phyloP scores from a whole-genome alignment of 2,329 filamentous ascomycete species.

The Pestalotiopsis sp. region DNA sequence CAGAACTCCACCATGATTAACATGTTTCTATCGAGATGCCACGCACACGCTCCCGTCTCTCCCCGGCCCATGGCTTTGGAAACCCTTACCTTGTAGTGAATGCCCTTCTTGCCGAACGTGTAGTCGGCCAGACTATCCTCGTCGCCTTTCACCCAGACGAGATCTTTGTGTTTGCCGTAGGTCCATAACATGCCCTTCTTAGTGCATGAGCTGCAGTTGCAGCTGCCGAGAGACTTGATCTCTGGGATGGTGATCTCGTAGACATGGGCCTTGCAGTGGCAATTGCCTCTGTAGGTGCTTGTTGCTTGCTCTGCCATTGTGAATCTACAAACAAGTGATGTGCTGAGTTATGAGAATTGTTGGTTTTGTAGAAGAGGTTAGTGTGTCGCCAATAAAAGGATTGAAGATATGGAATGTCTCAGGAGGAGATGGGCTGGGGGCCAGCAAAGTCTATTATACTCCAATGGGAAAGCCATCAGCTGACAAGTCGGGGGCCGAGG shows the following conservation, averaged over 20 bases:
- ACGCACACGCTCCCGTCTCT: not conserved
- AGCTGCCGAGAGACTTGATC: conserved; percentile 57
- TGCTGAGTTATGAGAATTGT: not conserved
- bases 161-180: conserved; percentile 30
- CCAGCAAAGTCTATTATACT: too few relatives aligned
- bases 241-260: conserved; percentile 58
- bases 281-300: conserved; percentile 57
- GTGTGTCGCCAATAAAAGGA: not conserved
- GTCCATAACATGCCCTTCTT: conserved; percentile 48
- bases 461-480: too few relatives aligned
- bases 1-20: not conserved
- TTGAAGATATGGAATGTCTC: not conserved
- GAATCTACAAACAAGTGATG: not conserved
- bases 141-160: conserved; percentile 51
- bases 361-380: not conserved
- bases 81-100: conserved; percentile 43
- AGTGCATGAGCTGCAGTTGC: conserved; percentile 70
- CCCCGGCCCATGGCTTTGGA: too few relatives aligned
- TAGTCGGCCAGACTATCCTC: conserved; percentile 45
- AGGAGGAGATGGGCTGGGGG: not conserved
- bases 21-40: not conserved
- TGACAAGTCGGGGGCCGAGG: not conserved
- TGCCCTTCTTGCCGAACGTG: conserved; percentile 40
- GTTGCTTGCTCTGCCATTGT: conserved; percentile 9
- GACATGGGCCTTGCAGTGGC: conserved; percentile 58